Evolutionary conservation across 108 stramenopile genomes (phyloP), one percentile per base, ranked within the genome.

Genomic region (Nitzschia sp.): DNA sequence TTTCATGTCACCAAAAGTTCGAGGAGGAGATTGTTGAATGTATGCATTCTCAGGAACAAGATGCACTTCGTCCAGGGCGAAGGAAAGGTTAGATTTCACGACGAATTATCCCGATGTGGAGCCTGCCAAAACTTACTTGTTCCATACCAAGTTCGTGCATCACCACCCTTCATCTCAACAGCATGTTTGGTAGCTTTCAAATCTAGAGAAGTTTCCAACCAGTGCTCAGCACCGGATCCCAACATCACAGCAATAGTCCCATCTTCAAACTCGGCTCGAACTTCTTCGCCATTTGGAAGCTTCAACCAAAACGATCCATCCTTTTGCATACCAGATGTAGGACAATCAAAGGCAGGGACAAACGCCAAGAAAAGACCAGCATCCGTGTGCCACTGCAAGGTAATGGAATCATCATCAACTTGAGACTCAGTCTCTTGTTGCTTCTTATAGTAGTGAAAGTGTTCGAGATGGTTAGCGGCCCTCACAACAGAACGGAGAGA

Each of bases 321-420:
- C 0, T 11, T n/a, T 51, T 71, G 21, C 10, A 20, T 17, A 0
- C 67, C 53, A 8, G 25, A 38, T 8, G 25, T 22, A 44, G 51
- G 69, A 51, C 90, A 91, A 53, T 80, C 52, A 61, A 63, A 62
- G 12, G 86, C 90, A 9, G 87, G 90, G 38, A 91, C 76, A 70
- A 91, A 91, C 10, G 83, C 64, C 21, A 88, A 69, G 71, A 91
- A 91, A 51, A 91, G 71, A 10, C 90, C 90, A 26, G 87, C 90
- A 76, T 91, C 90, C 6, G 86, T 87, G 57, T 91, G 90, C 68
- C 75, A 83, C 25, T 84, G 77, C 58, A 86, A 63, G 1, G 86
- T 66, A 46, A n/a, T 1, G 46, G 17, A 11, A 11, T 24, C 20
- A 2, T 50, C 40, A 8, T 54, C 25, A 24, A 50, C 38, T 20